phyloP scores from a whole-genome alignment of 2,329 filamentous ascomycete species.

The Cladosporium sp. region DNA sequence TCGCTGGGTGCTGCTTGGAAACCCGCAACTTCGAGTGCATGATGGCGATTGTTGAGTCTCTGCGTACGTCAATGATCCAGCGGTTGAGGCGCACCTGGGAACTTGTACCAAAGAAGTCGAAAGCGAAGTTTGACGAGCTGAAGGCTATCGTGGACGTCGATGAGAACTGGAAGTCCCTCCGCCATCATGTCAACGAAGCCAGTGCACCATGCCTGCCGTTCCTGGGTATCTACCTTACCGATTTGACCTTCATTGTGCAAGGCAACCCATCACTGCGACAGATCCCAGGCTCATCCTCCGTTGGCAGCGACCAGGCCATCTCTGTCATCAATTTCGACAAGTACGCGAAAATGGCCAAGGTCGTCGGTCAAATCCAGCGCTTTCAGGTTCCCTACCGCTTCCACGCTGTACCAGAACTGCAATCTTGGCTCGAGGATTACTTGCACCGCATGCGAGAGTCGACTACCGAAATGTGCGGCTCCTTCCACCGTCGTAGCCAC shows the following conservation, averaged over 20 bases:
- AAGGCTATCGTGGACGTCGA: conserved; percentile 85
- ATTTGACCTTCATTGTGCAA: conserved; percentile 92
- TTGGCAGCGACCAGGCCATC: conserved; percentile 60
- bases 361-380: conserved; percentile 91
- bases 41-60: conserved; percentile 93
- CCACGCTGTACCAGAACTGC: conserved; percentile 79
- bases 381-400: conserved; percentile 94
- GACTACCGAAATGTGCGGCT: conserved; percentile 63
- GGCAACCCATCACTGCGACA: conserved; percentile 86
- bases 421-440: conserved; percentile 87
- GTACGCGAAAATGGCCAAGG: conserved; percentile 88
- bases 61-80: conserved; percentile 88
- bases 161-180: conserved; percentile 86
- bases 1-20: conserved; percentile 80
- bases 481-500: conserved; percentile 79
- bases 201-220: conserved; percentile 93
- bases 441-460: conserved; percentile 70
- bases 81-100: conserved; percentile 94
- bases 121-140: conserved; percentile 73
- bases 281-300: conserved; percentile 57
- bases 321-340: conserved; percentile 98
- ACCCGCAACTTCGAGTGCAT: conserved; percentile 94
- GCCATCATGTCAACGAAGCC: conserved; percentile 73
- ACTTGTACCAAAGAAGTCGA: conserved; percentile 77
- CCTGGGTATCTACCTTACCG: conserved; percentile 92